Evolutionary conservation across 2,329 filamentous ascomycete species (phyloP).

Genomic region (Talaromyces sp.): DNA sequence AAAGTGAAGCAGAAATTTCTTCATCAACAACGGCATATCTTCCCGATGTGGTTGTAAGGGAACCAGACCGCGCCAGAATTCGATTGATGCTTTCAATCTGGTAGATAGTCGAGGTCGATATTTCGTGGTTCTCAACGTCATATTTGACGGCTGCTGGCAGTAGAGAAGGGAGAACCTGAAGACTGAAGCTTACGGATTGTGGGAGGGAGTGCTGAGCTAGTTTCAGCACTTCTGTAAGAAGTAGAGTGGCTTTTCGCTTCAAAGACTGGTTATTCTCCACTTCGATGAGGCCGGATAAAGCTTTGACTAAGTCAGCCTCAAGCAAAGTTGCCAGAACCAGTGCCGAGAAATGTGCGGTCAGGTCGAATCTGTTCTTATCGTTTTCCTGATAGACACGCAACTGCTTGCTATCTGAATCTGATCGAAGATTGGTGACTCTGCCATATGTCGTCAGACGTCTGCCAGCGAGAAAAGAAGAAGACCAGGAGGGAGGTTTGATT

Average conservation of each 20-base stretch:
- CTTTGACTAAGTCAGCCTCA: constrained; percentile 67
- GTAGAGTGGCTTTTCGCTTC: constrained; percentile 81
- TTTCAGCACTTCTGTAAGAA: constrained; percentile 88
- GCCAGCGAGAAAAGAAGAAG: constrained; percentile 89
- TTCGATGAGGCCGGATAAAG: constrained; percentile 49
- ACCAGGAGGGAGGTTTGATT: constrained; percentile 93
- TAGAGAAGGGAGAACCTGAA: constrained; percentile 85
- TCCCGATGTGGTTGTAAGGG: constrained; percentile 38
- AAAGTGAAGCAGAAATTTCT: constrained; percentile 43
- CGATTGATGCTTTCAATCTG: constrained; percentile 97
- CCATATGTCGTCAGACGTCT: constrained; percentile 92
- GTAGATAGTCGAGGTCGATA: constrained; percentile 87
- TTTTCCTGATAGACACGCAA: constrained; percentile 60
- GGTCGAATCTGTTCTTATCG: constrained; percentile 63
- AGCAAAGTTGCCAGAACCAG: constrained; percentile 82
- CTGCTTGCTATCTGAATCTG: constrained; percentile 52
- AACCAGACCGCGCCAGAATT: constrained; percentile 76
- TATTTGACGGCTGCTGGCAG: constrained; percentile 74
- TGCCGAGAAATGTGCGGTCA: constrained; percentile 91
- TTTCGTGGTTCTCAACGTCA: constrained; percentile 66
- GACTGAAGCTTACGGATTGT: constrained; percentile 71
- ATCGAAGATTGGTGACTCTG: constrained; percentile 80
- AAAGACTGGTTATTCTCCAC: constrained; percentile 52
- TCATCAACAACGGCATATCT: constrained; percentile 43
- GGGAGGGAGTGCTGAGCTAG: constrained; percentile 83